phyloP scores from a whole-genome alignment of 306 rosid species.

The Senna siamea region DNA sequence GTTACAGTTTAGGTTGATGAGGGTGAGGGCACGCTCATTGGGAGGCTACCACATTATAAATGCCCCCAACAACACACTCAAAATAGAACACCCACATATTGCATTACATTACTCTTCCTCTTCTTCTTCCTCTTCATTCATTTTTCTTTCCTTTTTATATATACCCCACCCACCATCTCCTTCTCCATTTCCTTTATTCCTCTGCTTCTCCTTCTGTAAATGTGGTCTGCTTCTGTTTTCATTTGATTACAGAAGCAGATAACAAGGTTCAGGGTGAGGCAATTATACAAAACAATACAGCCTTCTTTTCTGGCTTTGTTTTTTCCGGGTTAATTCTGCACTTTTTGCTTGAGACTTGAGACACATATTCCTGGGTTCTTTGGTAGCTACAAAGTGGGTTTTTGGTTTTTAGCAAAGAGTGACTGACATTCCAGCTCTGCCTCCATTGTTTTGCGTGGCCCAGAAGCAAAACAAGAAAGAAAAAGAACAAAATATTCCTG shows the following conservation, averaged over 20 bases:
- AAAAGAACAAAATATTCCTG: slow-evolving; percentile 36
- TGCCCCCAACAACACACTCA: slow-evolving; percentile 26
- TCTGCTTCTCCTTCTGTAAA: slow-evolving; percentile 34
- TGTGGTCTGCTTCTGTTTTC: slow-evolving; percentile 48
- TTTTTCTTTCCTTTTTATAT: neutral
- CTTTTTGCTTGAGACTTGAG: no score
- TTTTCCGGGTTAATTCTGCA: no score
- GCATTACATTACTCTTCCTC: slow-evolving; percentile 2
- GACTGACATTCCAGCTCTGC: slow-evolving; percentile 59
- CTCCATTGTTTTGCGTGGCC: slow-evolving; percentile 51
- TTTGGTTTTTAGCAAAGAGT: slow-evolving; percentile 44
- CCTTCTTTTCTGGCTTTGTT: neutral
- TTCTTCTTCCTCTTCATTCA: neutral
- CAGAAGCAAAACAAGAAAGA: slow-evolving; percentile 52
- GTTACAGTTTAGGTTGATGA: slow-evolving; percentile 38
- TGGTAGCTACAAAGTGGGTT: slow-evolving; percentile 31
- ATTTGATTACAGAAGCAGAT: slow-evolving; percentile 45
- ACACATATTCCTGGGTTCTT: no score
- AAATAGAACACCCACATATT: slow-evolving; percentile 27
- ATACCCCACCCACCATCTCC: no score
- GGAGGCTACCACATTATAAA: slow-evolving; percentile 47
- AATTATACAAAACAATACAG: neutral
- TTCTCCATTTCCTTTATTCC: slow-evolving; percentile 19
- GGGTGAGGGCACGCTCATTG: slow-evolving; percentile 7
- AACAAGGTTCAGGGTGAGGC: slow-evolving; percentile 10